A percentile compares a stretch with the other conserved stretches of the same genome.
These are phyloP conservation scores for Lenzites betulinus DNA, from an alignment of 768 basidiomycete species.

Conservation along the genomic window DNA sequence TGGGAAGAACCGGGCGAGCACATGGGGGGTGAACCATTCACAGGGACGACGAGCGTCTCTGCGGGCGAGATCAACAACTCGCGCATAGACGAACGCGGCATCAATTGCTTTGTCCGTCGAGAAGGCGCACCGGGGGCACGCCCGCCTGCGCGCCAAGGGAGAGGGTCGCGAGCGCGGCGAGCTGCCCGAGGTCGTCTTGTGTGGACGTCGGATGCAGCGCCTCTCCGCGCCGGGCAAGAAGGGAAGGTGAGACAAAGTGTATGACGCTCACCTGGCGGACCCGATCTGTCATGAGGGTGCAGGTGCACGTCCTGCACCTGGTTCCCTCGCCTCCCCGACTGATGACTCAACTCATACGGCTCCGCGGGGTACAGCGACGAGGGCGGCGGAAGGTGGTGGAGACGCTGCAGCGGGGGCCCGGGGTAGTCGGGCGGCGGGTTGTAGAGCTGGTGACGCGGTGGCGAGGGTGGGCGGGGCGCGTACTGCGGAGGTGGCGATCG, in stretches of 20 bases:
- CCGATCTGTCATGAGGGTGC: constrained; percentile 23
- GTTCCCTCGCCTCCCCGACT: constrained; percentile 15
- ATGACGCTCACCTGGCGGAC: constrained; percentile 19
- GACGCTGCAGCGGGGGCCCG: constrained; percentile 13
- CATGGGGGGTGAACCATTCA: background rate
- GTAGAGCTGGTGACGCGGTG: constrained; percentile 19
- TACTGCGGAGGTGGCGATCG: constrained; percentile 22
- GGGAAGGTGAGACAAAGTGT: constrained; percentile 1
- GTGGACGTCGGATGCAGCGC: background rate
- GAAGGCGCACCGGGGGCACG: constrained; percentile 2
- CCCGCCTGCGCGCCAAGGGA: background rate
- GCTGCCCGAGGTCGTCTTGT: background rate
- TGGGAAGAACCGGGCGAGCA: background rate
- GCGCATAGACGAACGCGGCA: background rate
- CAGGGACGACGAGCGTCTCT: constrained; percentile 4
- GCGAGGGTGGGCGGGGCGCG: constrained; percentile 15
- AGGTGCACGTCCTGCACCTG: constrained; percentile 14
- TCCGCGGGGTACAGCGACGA: constrained; percentile 22
- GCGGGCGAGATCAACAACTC: background rate
- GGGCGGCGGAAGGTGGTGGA: constrained; percentile 26
- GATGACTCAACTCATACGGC: constrained; percentile 24
- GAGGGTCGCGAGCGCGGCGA: background rate
- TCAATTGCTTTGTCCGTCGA: constrained; percentile 4
- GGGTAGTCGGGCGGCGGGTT: constrained; percentile 21
- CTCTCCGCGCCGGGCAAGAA: background rate